Conservation (phyloP, 345 rosid genomes). For the Dipteronia sinensis region DNA sequence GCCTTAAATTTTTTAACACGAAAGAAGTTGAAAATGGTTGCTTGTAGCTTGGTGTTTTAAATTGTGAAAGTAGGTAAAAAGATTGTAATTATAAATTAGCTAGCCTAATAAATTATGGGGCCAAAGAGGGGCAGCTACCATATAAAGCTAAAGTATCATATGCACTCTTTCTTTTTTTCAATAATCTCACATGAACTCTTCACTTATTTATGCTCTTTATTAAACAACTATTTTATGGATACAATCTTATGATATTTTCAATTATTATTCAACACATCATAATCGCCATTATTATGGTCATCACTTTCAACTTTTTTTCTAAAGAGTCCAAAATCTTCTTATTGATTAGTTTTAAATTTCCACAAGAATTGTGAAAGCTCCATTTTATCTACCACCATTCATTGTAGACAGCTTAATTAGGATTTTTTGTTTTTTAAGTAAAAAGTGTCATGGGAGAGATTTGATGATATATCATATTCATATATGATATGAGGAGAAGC, state of each 20-base stretch:
- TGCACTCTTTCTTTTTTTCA: background rate
- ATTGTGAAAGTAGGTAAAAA: background rate
- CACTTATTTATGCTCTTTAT: background rate
- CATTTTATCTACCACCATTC: background rate
- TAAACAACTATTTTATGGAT: background rate
- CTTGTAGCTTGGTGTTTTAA: background rate
- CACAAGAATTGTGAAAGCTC: conserved; percentile 4
- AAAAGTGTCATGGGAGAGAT: background rate
- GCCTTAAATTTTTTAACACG: too few relatives aligned
- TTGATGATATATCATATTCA: background rate
- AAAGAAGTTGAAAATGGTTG: background rate
- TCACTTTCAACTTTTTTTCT: background rate
- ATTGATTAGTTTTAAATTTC: background rate
- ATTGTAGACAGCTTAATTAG: background rate
- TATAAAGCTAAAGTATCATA: background rate
- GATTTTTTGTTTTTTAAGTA: too few relatives aligned
- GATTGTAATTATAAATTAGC: background rate
- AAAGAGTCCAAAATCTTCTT: background rate
- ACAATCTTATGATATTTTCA: background rate
- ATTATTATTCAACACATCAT: background rate
- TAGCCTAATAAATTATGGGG: conserved; percentile 4
- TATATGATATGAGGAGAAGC: background rate
- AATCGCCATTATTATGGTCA: background rate
- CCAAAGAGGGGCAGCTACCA: background rate
- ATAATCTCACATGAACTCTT: background rate